phyloP scores from a whole-genome alignment of 1,284 basidiomycete species.

The Naganishia liquefaciens region DNA sequence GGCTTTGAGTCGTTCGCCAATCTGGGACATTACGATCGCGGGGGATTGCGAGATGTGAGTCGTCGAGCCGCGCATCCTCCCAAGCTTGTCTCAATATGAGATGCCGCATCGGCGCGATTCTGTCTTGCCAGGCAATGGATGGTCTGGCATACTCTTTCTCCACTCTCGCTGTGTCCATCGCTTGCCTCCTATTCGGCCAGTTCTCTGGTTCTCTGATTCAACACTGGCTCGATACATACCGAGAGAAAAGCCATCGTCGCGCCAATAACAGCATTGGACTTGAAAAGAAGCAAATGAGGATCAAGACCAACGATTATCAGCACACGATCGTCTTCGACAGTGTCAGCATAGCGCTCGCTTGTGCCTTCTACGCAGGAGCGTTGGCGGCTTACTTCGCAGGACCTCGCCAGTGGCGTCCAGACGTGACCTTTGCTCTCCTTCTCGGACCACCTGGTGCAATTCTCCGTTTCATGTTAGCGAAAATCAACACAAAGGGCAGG shows the following conservation, averaged over 20 bases:
- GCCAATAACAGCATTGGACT: conserved; percentile 1
- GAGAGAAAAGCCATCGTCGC: background rate
- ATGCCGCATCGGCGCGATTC: conserved; percentile 15
- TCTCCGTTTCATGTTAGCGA: conserved; percentile 75
- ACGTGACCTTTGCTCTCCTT: conserved; percentile 82
- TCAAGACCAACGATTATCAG: background rate
- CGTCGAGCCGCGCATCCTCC: background rate
- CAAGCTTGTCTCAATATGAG: background rate
- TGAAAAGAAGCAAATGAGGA: conserved; percentile 17
- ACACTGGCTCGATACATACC: conserved; percentile 38
- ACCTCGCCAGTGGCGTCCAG: conserved; percentile 68
- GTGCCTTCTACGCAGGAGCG: conserved; percentile 56
- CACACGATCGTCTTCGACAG: conserved; percentile 43
- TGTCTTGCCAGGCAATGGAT: conserved; percentile 68
- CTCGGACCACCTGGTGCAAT: conserved; percentile 88
- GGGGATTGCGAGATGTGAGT: conserved; percentile 76
- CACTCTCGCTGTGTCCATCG: conserved; percentile 70
- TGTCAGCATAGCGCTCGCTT: conserved; percentile 47
- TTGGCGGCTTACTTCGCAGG: conserved; percentile 77
- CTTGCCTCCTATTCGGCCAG: conserved; percentile 44
- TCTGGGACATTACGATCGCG: conserved; percentile 60
- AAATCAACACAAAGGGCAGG: conserved; percentile 65
- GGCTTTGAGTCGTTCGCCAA: conserved; percentile 86
- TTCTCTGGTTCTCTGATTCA: conserved; percentile 47
- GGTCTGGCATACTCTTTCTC: conserved; percentile 79